Conservation (phyloP, 192 early-diverging fungal genomes). For the Coemansia sp. region DNA sequence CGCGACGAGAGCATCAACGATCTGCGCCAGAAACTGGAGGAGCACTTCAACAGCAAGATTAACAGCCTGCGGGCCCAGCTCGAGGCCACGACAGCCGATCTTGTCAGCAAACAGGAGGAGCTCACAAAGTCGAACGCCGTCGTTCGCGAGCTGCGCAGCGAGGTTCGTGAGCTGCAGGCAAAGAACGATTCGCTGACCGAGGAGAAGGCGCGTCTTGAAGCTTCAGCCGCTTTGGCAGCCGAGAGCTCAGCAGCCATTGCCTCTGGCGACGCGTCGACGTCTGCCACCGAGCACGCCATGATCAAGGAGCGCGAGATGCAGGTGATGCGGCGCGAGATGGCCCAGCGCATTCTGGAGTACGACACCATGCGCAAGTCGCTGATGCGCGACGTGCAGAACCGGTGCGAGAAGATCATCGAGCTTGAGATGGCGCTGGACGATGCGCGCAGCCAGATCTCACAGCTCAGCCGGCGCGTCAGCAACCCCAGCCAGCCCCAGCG, state of each 20-base stretch:
- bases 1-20: constrained; percentile 73
- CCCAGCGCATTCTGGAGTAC: constrained; percentile 82
- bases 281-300: constrained; percentile 50
- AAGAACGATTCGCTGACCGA: constrained; percentile 31
- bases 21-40: constrained; percentile 79
- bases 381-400: constrained; percentile 96
- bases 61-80: constrained; percentile 66
- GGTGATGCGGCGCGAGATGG: constrained; percentile 53
- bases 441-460: constrained; percentile 88
- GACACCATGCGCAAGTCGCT: constrained; percentile 98
- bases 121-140: constrained; percentile 58
- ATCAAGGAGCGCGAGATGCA: constrained; percentile 57
- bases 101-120: constrained; percentile 61
- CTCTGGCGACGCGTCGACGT: constrained; percentile 19
- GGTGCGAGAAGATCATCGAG: constrained; percentile 98
- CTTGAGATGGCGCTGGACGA: constrained; percentile 97
- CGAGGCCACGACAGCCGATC: constrained; percentile 45
- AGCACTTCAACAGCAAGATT: constrained; percentile 78
- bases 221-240: constrained; percentile 4
- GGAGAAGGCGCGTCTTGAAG: constrained; percentile 16
- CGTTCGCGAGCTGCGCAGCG: constrained; percentile 33
- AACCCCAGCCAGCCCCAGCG: constrained; percentile 89
- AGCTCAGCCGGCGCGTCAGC: constrained; percentile 77
- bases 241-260: constrained; percentile 6
- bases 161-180: constrained; percentile 34